Conservation (phyloP, 1,284 basidiomycete genomes). For the Cryptococcus sp. region DNA sequence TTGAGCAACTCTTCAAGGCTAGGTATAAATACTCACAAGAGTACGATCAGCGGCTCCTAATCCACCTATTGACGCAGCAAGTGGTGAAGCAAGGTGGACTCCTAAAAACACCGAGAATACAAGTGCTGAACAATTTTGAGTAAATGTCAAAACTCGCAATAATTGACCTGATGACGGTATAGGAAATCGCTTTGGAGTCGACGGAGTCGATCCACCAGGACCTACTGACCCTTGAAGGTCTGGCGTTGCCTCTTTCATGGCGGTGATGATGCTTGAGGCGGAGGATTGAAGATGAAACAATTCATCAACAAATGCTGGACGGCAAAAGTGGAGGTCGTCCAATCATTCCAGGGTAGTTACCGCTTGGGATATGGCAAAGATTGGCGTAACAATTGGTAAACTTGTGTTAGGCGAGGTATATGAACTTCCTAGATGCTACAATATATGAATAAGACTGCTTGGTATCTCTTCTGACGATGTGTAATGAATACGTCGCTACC, state of each 20-base stretch:
- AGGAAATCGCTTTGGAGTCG: not conserved
- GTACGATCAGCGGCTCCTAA: slow-evolving; percentile 28
- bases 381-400: too few species aligned
- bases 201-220: too few species aligned
- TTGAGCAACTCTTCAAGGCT: not conserved
- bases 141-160: slow-evolving; percentile 33
- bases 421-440: not conserved
- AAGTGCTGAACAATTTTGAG: slow-evolving; percentile 41
- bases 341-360: too few species aligned
- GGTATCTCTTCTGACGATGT: not conserved
- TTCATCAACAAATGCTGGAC: too few species aligned
- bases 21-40: slow-evolving; percentile 26
- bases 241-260: too few species aligned
- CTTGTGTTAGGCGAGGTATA: too few species aligned
- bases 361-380: too few species aligned
- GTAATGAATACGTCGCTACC: not conserved
- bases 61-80: slow-evolving; percentile 35
- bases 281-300: too few species aligned
- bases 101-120: slow-evolving; percentile 38
- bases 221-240: too few species aligned
- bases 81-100: slow-evolving; percentile 38
- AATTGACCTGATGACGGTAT: slow-evolving; percentile 5
- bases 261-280: too few species aligned
- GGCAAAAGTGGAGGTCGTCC: too few species aligned
- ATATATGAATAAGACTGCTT: not conserved